Base-by-base conservation (phyloP, 2,329 filamentous ascomycete genomes). In the Stemphylium vesicarium region DNA sequence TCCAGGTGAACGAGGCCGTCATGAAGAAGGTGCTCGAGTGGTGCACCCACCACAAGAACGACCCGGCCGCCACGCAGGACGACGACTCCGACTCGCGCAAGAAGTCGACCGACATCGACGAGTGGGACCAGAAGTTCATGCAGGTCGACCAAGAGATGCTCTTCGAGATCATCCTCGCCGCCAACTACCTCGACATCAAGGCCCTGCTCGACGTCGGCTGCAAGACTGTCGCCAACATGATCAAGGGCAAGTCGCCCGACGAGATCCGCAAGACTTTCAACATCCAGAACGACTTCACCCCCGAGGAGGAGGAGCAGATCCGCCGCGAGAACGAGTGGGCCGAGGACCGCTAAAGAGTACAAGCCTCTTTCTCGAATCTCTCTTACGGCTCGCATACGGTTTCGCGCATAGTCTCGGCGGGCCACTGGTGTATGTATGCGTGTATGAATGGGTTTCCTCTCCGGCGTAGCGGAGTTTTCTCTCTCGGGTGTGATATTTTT, bases 111-210 rank as follows among this genome's bases (percentile, higher is more conserved):
- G 95, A 99, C 70, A 99, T 99, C 64, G 95, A 98, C 56, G 95
- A 99, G 79, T 99, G 95, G 95, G 95, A 99, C 70, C 94, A 98
- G 79, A 99, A 99, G 81, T 99, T 98, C 79, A 98, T 99, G 95
- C 94, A 98, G 79, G 95, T 99, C 15, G 95, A 99, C 76, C 95
- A 99, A 75, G 95, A 99, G 80, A 98, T 99, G 95, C 86, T 99
- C 1, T 99, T 99, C 66, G 95, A 99, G 82, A 98, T 99, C 73
- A 99, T 99, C 68, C 84, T 99, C 22, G 92, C 95, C 3, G 92
- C 94, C 70, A 99, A 99, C 84, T 99, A 98, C 78, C 89, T 99
- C 56, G 95, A 99, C 67, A 99, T 99, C 82, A 99, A 98, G 85
- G 90, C 92, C 1, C 89, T 99, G 1, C 88, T 99, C 24, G 95